Base-by-base conservation (phyloP, 768 basidiomycete genomes). In the Cyathus striatus region DNA sequence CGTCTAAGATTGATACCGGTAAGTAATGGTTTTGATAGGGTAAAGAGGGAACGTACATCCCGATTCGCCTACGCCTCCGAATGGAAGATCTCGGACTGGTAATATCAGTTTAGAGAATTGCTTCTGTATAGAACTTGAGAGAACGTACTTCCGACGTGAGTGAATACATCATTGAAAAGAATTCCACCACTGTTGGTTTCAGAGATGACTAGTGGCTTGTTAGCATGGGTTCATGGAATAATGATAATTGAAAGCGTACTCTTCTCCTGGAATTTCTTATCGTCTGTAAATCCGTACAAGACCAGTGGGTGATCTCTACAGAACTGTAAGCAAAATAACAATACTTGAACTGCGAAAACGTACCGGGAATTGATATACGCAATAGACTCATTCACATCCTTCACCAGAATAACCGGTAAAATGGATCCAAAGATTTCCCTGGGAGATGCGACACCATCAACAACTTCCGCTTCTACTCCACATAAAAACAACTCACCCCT, bases 381-480 rank as follows among this genome's bases (percentile, higher is more conserved):
- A 26, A 85, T 63, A 0, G 79, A 84, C 16, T 77, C 75, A 2
- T 78, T 68, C 5, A 83, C 41, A 41, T 58, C 64, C 23, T 79
- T 73, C 1, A 88, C 72, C 0, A 76, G 63, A 10, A 87, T 51
- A 35, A 90, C 67, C 1, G 86, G 78, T 5, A 89, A 52, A 18
- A 89, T 57, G 0, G 87, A 86, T 0, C 84, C 87, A 49, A 90
- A 90, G 2, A 87, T 56, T 56, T 89, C 87, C 47, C 85, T 86
- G 49, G 4, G 39, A 34, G 18, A 39, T 22, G 9, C 25, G 6
- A 12, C 23, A 40, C 21, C 12, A 9, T 17, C n/a, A n/a, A n/a
- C n/a, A n/a, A n/a, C n/a, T n/a, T n/a, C n/a, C n/a, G n/a, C n/a
- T n/a, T n/a, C n/a, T n/a, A 35, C 27, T 24, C 23, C 21, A 16